Base-by-base conservation (phyloP, 305 asterid species). In the Fraxinus paxiana region DNA sequence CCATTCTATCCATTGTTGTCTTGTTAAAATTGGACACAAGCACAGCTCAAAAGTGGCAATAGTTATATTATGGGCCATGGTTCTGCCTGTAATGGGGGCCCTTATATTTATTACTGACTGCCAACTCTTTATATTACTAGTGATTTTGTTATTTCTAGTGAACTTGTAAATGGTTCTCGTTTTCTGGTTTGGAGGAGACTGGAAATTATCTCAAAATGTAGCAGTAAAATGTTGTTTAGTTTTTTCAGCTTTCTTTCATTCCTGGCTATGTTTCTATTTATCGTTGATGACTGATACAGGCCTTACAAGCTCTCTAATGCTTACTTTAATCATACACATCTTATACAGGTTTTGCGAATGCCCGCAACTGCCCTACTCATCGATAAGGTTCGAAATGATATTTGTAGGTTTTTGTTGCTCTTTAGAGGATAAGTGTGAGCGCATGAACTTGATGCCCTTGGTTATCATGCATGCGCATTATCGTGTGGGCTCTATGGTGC, bases 291-390 rank as follows among this genome's bases (percentile, higher is more conserved):
- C 7, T 18, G 65, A 54, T 17, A 17, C 26, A 54, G 10, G 8
- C 22, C 26, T 54, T 54, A 54, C 65, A 54, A 54, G 65, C 56
- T 80, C 73, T 79, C 84, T 88, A 78, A 82, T 79, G 56, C 79
- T 71, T 54, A 76, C 6, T 79, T 70, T 35, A 76, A 51, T 76
- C 78, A 34, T 59, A 79, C 78, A 70, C 28, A 82, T 82, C 43
- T 82, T 82, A 4, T 81, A 51, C 92, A 95, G 99, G 99, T 92
- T 82, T 86, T 92, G 85, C 92, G 95, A 81, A 94, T 95, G 97
- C 92, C 94, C 76, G 82, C 89, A 54, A 86, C 41, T 85, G 83
- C 88, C 79, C 83, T 92, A 48, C 95, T 94, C 84, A 80, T 82
- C 82, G 93, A 91, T 80, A 88, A 94, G 98, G 99, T 95, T 73